phyloP scores from a whole-genome alignment of 2,329 filamentous ascomycete species.

The Chrysosporium queenslandicum region DNA sequence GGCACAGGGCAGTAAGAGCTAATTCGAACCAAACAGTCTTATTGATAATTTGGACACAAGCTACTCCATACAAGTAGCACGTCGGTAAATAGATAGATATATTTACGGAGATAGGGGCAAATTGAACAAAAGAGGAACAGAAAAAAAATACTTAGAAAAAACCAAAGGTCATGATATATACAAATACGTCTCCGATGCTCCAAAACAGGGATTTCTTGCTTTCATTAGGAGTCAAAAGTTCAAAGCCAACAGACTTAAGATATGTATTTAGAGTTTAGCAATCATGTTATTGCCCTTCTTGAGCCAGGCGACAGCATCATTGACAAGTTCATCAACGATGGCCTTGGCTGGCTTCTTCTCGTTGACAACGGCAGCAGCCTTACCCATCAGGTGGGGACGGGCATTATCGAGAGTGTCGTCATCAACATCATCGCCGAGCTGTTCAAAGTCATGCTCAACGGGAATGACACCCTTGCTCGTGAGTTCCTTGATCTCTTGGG shows the following conservation, averaged over 20 bases:
- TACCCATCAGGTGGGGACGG: conserved; percentile 88
- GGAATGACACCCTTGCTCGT: conserved; percentile 83
- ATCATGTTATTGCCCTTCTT: conserved; percentile 57
- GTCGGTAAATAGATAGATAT: not conserved
- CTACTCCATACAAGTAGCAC: no score
- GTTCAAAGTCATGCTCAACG: conserved; percentile 89
- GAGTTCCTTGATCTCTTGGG: conserved; percentile 82
- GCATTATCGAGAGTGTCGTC: conserved; percentile 89
- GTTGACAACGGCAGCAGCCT: conserved; percentile 86
- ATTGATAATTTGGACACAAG: no score
- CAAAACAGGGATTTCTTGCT: not conserved
- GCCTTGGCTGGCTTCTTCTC: conserved; percentile 84
- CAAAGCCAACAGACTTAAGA: not conserved
- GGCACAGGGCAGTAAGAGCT: no score
- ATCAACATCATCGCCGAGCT: conserved; percentile 58
- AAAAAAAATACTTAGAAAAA: not conserved
- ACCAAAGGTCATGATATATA: conserved; percentile 1
- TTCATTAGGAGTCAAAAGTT: not conserved
- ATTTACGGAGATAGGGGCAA: no score
- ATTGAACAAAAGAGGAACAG: no score
- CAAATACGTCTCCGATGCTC: not conserved
- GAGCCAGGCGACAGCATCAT: conserved; percentile 63
- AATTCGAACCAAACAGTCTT: no score
- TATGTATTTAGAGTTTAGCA: conserved; percentile 58
- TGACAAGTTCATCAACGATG: conserved; percentile 89